Percentiles rank a stretch among this genome's conserved stretches.
phyloP scores from a whole-genome alignment of 2,329 filamentous ascomycete species.

The Fusarium proliferatum region DNA sequence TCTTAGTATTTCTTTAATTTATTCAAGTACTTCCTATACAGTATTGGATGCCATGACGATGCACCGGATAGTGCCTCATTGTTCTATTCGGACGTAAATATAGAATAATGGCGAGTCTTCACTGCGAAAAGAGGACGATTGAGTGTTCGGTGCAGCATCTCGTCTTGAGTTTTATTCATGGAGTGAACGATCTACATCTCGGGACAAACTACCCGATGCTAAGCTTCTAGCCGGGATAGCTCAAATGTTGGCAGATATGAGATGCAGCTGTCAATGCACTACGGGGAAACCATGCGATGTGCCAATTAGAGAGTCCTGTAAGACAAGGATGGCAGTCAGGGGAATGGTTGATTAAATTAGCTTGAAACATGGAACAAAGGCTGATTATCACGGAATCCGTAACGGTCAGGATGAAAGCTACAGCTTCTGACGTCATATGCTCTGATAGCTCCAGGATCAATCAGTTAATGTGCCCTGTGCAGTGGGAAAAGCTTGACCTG shows the following conservation, averaged over 20 bases:
- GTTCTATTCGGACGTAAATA: neutral
- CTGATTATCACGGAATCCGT: neutral
- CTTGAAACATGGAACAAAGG: neutral
- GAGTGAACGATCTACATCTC: neutral
- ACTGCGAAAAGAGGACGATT: neutral
- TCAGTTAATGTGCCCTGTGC: neutral
- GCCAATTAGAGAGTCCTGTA: neutral
- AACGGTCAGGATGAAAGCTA: neutral
- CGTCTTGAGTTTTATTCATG: neutral
- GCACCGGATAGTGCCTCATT: no score
- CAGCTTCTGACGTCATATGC: constrained; percentile 30
- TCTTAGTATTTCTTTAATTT: neutral
- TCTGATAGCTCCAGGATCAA: neutral
- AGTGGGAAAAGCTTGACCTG: constrained; percentile 1
- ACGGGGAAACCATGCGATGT: neutral
- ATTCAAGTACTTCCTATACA: neutral
- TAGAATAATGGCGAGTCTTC: neutral
- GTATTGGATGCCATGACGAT: neutral
- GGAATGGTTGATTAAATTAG: neutral
- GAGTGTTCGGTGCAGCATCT: neutral
- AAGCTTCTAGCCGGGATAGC: neutral
- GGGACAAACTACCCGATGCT: neutral
- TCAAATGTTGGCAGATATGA: neutral
- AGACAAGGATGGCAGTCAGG: neutral
- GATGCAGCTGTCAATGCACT: neutral